phyloP scores from a whole-genome alignment of 352 stramenopile species.

The Phytophthora aleatoria region DNA sequence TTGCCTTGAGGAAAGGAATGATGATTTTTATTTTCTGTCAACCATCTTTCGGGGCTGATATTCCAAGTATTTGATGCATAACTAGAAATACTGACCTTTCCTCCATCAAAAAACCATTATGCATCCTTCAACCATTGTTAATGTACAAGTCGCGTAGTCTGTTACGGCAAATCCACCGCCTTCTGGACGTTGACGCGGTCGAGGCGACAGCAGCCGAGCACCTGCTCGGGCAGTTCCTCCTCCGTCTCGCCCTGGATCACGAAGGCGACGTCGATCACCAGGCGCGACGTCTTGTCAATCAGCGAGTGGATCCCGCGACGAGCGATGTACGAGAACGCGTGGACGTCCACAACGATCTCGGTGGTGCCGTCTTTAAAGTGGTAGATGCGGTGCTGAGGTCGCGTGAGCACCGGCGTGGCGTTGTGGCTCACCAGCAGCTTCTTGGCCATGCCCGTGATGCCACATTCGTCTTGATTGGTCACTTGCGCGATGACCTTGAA shows the following conservation, averaged over 20 bases:
- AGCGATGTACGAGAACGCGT: slow-evolving; percentile 86
- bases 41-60: slow-evolving; percentile 93
- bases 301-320: slow-evolving; percentile 79
- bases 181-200: slow-evolving; percentile 73
- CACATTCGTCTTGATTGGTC: slow-evolving; percentile 85
- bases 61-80: slow-evolving; percentile 84
- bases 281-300: slow-evolving; percentile 72
- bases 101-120: slow-evolving; percentile 13
- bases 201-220: slow-evolving; percentile 84
- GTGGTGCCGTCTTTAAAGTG: slow-evolving; percentile 68
- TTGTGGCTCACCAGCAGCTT: slow-evolving; percentile 85
- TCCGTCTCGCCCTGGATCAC: slow-evolving; percentile 88
- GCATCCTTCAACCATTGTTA: slow-evolving; percentile 6
- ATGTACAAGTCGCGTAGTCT: slow-evolving; percentile 9
- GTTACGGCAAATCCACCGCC: slow-evolving; percentile 57
- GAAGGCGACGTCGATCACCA: slow-evolving; percentile 90
- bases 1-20: slow-evolving; percentile 50
- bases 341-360: slow-evolving; percentile 82
- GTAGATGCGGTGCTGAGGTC: slow-evolving; percentile 85
- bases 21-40: slow-evolving; percentile 84
- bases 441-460: slow-evolving; percentile 74
- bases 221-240: slow-evolving; percentile 86
- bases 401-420: slow-evolving; percentile 80
- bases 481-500: slow-evolving; percentile 90
- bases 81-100: slow-evolving; percentile 84